Evolutionary conservation across 2,329 filamentous ascomycete genomes (phyloP), one percentile per base, ranked within the genome.

Genomic region (Aspergillus felis): DNA sequence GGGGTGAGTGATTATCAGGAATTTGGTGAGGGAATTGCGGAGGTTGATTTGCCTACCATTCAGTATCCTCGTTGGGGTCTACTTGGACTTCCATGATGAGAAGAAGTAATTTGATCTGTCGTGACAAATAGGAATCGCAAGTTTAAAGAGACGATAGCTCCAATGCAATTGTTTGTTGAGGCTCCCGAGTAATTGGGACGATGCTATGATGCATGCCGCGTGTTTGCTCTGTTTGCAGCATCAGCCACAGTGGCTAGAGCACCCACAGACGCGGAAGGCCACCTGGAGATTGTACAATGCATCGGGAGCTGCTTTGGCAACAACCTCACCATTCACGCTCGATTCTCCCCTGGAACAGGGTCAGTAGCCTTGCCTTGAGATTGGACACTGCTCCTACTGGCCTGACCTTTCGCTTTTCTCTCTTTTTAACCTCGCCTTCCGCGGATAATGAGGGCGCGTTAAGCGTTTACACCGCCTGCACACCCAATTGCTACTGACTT

Each of bases 61-160:
- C 94, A 62, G 94, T 99, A 73, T 99, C 94, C 61, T 92, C 94
- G 71, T 97, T 96, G 32, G 93, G 93, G 72, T 97, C 88, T 65
- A 99, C 89, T 48, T 92, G 92, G 59, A 99, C 94, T 68, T 87
- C 83, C 61, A 87, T 72, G 68, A 72, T 68, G 60, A 46, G 10
- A 10, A 59, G 38, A 9, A 59, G 32, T 32, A 38, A 50, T 71
- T 68, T 12, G 67, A 73, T 74, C 20, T 17, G 53, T 44, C n/a
- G 20, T 8, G 27, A 50, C 50, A 29, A 55, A 50, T 35, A 52
- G 32, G 44, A 42, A 55, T 38, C 25, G 50, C 9, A 32, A 41
- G 53, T 38, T 38, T 46, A 50, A 20, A 50, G 44, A 38, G 35
- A 49, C 50, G 54, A 51, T 51, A 54, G 44, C 50, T 52, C 51